These are phyloP conservation scores for Simplicillium aogashimaense DNA, from an alignment of 2,329 filamentous ascomycete genomes.

Conservation along the genomic window DNA sequence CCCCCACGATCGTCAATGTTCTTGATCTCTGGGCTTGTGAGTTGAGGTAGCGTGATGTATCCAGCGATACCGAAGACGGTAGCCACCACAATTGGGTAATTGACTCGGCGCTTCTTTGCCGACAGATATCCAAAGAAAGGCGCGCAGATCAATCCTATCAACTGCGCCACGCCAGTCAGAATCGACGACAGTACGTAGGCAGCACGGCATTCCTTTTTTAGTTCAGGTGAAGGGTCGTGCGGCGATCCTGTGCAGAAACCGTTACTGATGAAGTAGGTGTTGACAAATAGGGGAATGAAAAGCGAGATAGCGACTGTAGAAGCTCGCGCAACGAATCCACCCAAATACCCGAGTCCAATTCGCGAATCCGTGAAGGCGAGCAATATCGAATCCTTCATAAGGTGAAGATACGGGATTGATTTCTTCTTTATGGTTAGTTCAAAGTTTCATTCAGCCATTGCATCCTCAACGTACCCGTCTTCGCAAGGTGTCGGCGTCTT, in stretches of 20 bases:
- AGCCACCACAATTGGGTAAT: slow-evolving; percentile 64
- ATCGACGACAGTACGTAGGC: slow-evolving; percentile 85
- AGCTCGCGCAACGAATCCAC: slow-evolving; percentile 88
- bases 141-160: slow-evolving; percentile 74
- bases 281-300: slow-evolving; percentile 88
- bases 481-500: slow-evolving; percentile 9
- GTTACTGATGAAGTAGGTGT: slow-evolving; percentile 75
- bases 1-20: slow-evolving; percentile 56
- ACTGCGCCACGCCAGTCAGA: slow-evolving; percentile 80
- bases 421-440: slow-evolving; percentile 10
- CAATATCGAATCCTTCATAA: slow-evolving; percentile 52
- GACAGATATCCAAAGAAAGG: slow-evolving; percentile 81
- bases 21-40: slow-evolving; percentile 66
- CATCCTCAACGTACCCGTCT: slow-evolving; percentile 15
- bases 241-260: slow-evolving; percentile 67
- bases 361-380: slow-evolving; percentile 67
- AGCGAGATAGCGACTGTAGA: slow-evolving; percentile 92
- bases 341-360: slow-evolving; percentile 81
- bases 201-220: slow-evolving; percentile 74
- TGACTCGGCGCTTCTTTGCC: slow-evolving; percentile 55
- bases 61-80: slow-evolving; percentile 67
- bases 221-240: slow-evolving; percentile 55
- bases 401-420: slow-evolving; percentile 46
- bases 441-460: slow-evolving; percentile 7
- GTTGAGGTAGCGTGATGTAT: slow-evolving; percentile 66